phyloP scores from a whole-genome alignment of 2,329 filamentous ascomycete species.

The Zymoseptoria passerinii region DNA sequence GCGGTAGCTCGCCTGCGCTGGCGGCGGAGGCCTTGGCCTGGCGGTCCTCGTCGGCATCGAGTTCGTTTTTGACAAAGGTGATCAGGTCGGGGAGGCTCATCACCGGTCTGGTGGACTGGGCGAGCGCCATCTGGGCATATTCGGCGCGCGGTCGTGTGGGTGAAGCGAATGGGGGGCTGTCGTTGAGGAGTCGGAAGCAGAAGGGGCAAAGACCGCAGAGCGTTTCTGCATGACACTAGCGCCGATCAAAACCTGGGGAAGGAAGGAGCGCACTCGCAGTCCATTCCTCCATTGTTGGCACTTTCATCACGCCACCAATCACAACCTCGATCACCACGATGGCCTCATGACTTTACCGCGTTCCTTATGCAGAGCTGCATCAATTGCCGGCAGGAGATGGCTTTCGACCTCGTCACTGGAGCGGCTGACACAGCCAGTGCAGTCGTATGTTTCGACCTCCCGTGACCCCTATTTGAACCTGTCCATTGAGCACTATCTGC shows the following conservation, averaged over 20 bases:
- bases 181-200: background rate
- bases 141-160: constrained; percentile 2
- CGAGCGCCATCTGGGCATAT: constrained; percentile 25
- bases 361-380: constrained; percentile 15
- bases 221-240: background rate
- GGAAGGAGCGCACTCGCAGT: background rate
- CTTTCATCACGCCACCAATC: constrained; percentile 10
- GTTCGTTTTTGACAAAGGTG: constrained; percentile 25
- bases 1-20: constrained; percentile 19
- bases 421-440: constrained; percentile 26
- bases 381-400: constrained; percentile 16
- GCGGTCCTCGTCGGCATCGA: constrained; percentile 27
- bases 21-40: constrained; percentile 24
- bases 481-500: constrained; percentile 83
- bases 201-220: background rate
- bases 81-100: constrained; percentile 24
- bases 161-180: background rate
- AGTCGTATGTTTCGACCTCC: constrained; percentile 45
- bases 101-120: constrained; percentile 14
- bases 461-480: constrained; percentile 80
- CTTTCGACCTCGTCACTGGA: constrained; percentile 18
- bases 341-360: constrained; percentile 24
- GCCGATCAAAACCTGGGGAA: background rate
- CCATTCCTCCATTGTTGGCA: background rate
- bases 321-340: constrained; percentile 5